Base-by-base conservation (phyloP, 2,329 filamentous ascomycete species). In the Leptodontidium sp. region DNA sequence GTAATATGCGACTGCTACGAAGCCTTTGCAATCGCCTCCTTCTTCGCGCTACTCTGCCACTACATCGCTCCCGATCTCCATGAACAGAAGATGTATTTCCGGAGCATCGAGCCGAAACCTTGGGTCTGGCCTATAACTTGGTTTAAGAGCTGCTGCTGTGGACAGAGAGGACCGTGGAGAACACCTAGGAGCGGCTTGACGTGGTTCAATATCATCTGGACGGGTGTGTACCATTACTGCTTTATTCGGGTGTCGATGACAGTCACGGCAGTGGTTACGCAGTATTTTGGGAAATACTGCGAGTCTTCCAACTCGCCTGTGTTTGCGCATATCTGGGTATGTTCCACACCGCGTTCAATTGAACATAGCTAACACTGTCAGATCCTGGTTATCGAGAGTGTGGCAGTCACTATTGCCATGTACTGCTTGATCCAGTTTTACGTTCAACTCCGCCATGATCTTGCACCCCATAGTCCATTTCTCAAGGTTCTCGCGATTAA, bases 391-490 rank as follows among this genome's bases (percentile, higher is more conserved):
- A 87, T 97, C 73, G 90, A 96, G 78, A 88, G 86, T 74, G 71
- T 88, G 26, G 90, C 91, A 2, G 92, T 97, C 49, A 88, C 90
- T 0, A 87, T 97, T 68, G 93, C 94, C 69, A 97, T 97, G 92
- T 96, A 92, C 82, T 94, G 91, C 78, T 81, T 97, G 53, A 90
- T 97, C 71, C 93, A 97, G 75, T 96, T 96, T 79, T 97, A 97
- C 79, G 79, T 92, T 38, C 93, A 97, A 79, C 84, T 96, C 57
- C 89, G 88, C 71, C 81, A 84, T 0, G 87, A 92, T 68, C 84
- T 97, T 32, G 84, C 85, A 8, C 86, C 90, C 65, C 88, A 97
- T 77, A 85, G 82, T 21, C 91, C 93, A 0, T 91, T 95, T 73
- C 80, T 95, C 72, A 97, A 97, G 80, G 89, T 97, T 32, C 78